Evolutionary conservation across 257 asterid genomes (phyloP).

Genomic region (Striga asiatica): DNA sequence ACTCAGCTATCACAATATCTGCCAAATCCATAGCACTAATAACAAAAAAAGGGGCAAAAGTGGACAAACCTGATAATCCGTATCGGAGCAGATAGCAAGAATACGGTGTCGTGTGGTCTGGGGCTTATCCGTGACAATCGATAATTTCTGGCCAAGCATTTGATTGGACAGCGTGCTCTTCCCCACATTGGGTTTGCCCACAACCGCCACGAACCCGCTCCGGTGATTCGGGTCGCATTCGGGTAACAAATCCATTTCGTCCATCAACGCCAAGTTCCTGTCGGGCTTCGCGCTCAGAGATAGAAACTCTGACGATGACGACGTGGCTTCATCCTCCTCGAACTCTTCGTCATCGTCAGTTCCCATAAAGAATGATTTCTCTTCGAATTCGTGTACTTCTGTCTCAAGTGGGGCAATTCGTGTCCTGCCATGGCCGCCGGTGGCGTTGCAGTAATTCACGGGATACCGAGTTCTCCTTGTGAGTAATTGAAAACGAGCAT

Average conservation of each 20-base stretch:
- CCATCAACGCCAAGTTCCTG: slow-evolving; percentile 55
- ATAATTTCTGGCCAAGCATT: slow-evolving; percentile 85
- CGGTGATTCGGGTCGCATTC: slow-evolving; percentile 57
- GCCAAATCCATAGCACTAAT: background rate
- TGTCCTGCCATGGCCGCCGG: background rate
- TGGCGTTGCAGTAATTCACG: slow-evolving; percentile 5
- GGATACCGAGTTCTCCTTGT: background rate
- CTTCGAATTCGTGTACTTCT: slow-evolving; percentile 15
- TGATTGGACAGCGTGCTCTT: slow-evolving; percentile 90
- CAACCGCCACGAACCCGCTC: slow-evolving; percentile 89
- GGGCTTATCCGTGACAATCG: slow-evolving; percentile 90
- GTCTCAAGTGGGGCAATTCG: slow-evolving; percentile 3
- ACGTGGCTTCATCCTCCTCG: slow-evolving; percentile 16
- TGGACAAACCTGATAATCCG: slow-evolving; percentile 65
- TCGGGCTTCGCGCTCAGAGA: slow-evolving; percentile 83
- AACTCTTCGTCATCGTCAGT: slow-evolving; percentile 18
- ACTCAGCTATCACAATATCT: background rate
- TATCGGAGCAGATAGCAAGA: slow-evolving; percentile 82
- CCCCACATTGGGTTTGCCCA: slow-evolving; percentile 94
- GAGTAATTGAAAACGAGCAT: slow-evolving; percentile 17
- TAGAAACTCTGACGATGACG: no score
- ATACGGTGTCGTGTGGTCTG: slow-evolving; percentile 92
- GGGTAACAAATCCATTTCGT: slow-evolving; percentile 55
- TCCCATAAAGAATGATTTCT: slow-evolving; percentile 13
- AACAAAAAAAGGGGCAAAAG: background rate